A percentile compares a stretch with the other conserved stretches of the same genome.
These are phyloP conservation scores for Cladorrhinum sp. DNA, from an alignment of 2,329 filamentous ascomycete genomes.

Conservation along the genomic window DNA sequence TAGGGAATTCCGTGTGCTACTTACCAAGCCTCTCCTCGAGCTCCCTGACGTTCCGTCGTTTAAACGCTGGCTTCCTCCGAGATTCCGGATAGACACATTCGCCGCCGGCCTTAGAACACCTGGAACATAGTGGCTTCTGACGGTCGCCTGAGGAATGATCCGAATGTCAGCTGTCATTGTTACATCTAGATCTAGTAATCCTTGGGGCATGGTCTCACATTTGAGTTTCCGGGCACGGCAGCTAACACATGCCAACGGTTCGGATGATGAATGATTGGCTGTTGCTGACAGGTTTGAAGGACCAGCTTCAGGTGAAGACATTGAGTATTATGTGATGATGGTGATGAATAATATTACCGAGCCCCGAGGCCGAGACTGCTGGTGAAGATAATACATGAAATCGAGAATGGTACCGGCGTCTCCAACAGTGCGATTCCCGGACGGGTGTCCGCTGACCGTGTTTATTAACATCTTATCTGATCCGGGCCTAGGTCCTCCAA, in stretches of 20 bases:
- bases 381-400: not conserved
- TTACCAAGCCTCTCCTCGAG: constrained; percentile 82
- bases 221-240: constrained; percentile 82
- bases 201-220: constrained; percentile 44
- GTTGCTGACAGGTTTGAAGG: constrained; percentile 8
- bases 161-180: too few species aligned
- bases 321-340: constrained; percentile 15
- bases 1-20: constrained; percentile 20
- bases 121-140: constrained; percentile 71
- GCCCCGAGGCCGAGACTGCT: constrained; percentile 5
- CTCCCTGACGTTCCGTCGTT: constrained; percentile 85
- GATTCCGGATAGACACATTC: constrained; percentile 88
- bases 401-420: constrained; percentile 3
- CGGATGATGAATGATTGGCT: constrained; percentile 24
- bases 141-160: constrained; percentile 58
- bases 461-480: constrained; percentile 9
- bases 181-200: too few species aligned
- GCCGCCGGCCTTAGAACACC: constrained; percentile 70
- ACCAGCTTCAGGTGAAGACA: constrained; percentile 22
- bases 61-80: constrained; percentile 81
- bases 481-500: not conserved
- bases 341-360: constrained; percentile 3
- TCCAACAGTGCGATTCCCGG: constrained; percentile 14
- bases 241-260: constrained; percentile 72
- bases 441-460: constrained; percentile 1